phyloP scores from a whole-genome alignment of 2,329 filamentous ascomycete genomes.

The Nannizzia gypsea region DNA sequence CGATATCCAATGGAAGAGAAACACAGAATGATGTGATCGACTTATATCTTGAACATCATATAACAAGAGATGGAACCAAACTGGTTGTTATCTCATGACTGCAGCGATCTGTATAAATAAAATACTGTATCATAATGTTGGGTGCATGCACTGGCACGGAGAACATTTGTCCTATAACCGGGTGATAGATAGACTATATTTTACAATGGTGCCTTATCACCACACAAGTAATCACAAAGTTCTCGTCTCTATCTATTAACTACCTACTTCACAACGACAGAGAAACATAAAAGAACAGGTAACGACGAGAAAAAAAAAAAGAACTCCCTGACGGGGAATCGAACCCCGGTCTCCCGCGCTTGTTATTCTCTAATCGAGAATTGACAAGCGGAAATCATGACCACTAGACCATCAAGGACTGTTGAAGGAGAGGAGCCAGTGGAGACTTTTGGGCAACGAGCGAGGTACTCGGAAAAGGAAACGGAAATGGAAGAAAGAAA shows the following conservation, averaged over 20 bases:
- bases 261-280: not conserved
- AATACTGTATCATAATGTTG: too few relatives aligned
- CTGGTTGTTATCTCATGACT: too few relatives aligned
- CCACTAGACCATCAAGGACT: slow-evolving; percentile 14
- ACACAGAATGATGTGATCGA: not conserved
- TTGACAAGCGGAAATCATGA: slow-evolving; percentile 14
- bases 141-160: too few relatives aligned
- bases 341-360: slow-evolving; percentile 16
- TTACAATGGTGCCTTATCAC: too few relatives aligned
- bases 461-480: not conserved
- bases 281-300: not conserved
- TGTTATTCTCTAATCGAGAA: slow-evolving; percentile 5
- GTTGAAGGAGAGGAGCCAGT: not conserved
- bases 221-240: too few relatives aligned
- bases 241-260: too few relatives aligned
- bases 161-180: too few relatives aligned
- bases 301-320: slow-evolving; percentile 3
- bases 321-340: slow-evolving; percentile 14
- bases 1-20: not conserved
- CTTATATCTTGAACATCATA: not conserved
- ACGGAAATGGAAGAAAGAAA: not conserved
- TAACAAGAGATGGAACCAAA: not conserved
- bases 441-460: not conserved
- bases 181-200: too few relatives aligned
- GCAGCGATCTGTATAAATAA: too few relatives aligned